Evolutionary conservation across 2,329 filamentous ascomycete species (phyloP).

Genomic region (Colletotrichum euphorbiae): DNA sequence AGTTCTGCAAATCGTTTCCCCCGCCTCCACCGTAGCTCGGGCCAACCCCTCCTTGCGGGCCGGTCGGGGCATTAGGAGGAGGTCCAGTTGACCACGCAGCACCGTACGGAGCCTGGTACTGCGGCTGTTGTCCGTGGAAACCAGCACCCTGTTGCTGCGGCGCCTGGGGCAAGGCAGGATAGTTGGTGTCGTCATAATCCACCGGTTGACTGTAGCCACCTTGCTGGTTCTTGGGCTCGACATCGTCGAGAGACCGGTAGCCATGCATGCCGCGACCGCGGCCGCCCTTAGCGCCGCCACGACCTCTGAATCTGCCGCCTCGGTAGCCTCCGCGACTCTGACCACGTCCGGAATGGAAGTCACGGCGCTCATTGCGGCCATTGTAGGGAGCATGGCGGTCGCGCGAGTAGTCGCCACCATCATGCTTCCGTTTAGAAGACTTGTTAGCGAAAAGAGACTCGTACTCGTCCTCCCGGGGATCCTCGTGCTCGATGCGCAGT

Average conservation of each 20-base stretch:
- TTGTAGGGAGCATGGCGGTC: conserved; percentile 45
- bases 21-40: conserved; percentile 38
- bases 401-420: conserved; percentile 48
- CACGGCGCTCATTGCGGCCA: conserved; percentile 55
- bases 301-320: conserved; percentile 52
- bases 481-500: conserved; percentile 81
- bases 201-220: conserved; percentile 55
- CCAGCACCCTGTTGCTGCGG: conserved; percentile 33
- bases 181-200: conserved; percentile 60
- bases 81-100: conserved; percentile 22
- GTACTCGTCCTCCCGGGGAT: conserved; percentile 70
- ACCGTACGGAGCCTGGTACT: conserved; percentile 33
- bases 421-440: conserved; percentile 69
- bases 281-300: conserved; percentile 56
- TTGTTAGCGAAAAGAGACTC: conserved; percentile 73
- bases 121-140: conserved; percentile 41
- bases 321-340: conserved; percentile 50
- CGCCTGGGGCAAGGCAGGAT: conserved; percentile 44
- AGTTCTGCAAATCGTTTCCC: conserved; percentile 54
- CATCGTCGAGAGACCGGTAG: conserved; percentile 77
- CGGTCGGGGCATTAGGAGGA: conserved; percentile 31
- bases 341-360: conserved; percentile 57
- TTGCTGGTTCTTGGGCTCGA: conserved; percentile 61
- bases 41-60: conserved; percentile 41
- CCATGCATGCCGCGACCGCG: conserved; percentile 62